Percentiles rank a stretch among this genome's conserved stretches.
phyloP scores from a whole-genome alignment of 805 yeast species.

The Teunomyces funiuensis region DNA sequence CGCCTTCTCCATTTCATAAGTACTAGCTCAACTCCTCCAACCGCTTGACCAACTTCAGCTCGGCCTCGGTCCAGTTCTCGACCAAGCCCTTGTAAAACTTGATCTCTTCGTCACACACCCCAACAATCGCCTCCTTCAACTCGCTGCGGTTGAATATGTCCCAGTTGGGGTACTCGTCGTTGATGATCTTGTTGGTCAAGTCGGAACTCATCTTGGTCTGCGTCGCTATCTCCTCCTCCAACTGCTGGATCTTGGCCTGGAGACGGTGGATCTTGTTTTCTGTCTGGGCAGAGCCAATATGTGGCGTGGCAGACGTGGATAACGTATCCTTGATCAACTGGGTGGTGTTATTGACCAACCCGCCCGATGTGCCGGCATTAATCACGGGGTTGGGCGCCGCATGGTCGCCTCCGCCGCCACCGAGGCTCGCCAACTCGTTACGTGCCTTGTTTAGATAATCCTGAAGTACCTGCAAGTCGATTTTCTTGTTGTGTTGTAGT shows the following conservation, averaged over 20 bases:
- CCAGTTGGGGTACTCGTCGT: conserved; percentile 61
- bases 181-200: conserved; percentile 46
- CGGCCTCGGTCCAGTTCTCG: conserved; percentile 68
- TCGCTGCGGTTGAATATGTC: conserved; percentile 79
- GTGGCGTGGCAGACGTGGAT: conserved; percentile 46
- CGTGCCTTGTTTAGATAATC: conserved; percentile 75
- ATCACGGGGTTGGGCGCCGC: conserved; percentile 26
- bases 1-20: not conserved
- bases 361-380: conserved; percentile 22
- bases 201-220: conserved; percentile 48
- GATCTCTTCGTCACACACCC: conserved; percentile 75
- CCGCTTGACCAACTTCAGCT: conserved; percentile 18
- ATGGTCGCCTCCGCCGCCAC: conserved; percentile 14
- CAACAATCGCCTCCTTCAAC: conserved; percentile 65
- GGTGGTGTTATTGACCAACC: conserved; percentile 42
- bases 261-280: conserved; percentile 46
- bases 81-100: conserved; percentile 68
- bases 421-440: conserved; percentile 52
- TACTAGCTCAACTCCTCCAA: conserved; percentile 11
- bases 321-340: conserved; percentile 51
- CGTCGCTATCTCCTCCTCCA: conserved; percentile 45
- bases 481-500: conserved; percentile 84
- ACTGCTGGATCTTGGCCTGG: conserved; percentile 39
- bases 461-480: conserved; percentile 83
- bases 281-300: conserved; percentile 40